Base-by-base conservation (phyloP, 106 monocot genomes). In the Dendrobium chrysotoxum region DNA sequence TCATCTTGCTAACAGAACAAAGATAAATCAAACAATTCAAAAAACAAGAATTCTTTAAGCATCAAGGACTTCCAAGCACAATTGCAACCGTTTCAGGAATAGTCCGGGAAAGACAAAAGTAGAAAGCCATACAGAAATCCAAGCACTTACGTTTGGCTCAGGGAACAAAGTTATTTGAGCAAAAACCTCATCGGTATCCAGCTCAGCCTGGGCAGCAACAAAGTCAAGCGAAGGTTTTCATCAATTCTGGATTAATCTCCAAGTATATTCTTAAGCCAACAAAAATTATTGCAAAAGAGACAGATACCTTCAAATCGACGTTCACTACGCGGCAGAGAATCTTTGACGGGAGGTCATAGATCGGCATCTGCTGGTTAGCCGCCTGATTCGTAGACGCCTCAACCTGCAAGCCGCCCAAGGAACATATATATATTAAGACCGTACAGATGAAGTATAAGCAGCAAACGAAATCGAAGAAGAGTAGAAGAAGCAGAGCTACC, bases 241-340 rank as follows among this genome's bases (percentile, higher is more conserved):
- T 16, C 2, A 65, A 28, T 44, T 53, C 10, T 17, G 23, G 46
- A 35, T 35, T 66, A 28, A 5, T 7, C 35, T 54, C 28, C 26
- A 17, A 13, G 8, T 26, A 12, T 15, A 79, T 65, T 65, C 35
- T 35, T 9, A 70, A 70, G 35, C 2, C 35, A 2, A 70, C 13
- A 23, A 13, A 15, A 70, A 41, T 15, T 54, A 35, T 13, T 15
- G 17, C 12, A 38, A 11, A 71, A 38, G 28, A 11, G 5, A 40
- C 4, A 21, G 30, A 5, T 83, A 90, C 96, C 92, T 94, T 96
- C 40, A 96, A 86, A 41, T 87, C 79, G 38, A 96, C 93, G 75
- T 96, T 93, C 65, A 96, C 83, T 30, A 96, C 96, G 15, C 93
- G 87, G 86, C 96, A 96, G 39, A 90, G 92, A 80, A 96, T 93